Base-by-base conservation (phyloP, 192 early-diverging fungal genomes). In the Geranomyces variabilis region DNA sequence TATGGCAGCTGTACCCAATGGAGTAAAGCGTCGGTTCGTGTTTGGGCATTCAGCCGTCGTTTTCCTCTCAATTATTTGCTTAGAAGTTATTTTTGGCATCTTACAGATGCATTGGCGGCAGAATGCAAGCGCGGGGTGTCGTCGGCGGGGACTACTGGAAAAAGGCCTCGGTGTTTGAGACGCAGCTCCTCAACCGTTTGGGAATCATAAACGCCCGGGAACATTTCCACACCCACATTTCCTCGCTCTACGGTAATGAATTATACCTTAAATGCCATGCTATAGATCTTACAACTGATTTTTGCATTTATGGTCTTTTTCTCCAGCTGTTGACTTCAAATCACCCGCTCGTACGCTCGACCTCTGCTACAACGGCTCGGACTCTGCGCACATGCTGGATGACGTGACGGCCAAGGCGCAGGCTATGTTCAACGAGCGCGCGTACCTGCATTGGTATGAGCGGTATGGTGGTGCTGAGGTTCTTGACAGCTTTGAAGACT, bases 391-490 rank as follows among this genome's bases (percentile, higher is more conserved):
- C 7, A 28, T 65, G 9, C 41, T 80, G 12, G 53, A 48, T 7
- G 9, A 36, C 5, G 28, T 74, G 12, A 19, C 73, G 22, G 30
- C 71, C 1, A 63, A 69, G 26, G 70, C 75, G 26, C 22, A 30
- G 28, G 43, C 58, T 1, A 75, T 78, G 75, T 69, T 62, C 36
- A 63, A 69, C 22, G 67, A 28, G 21, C 48, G 71, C n/a, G 78
- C 81, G 21, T 83, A 80, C 47, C 36, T 82, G 46, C 81, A 82
- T 55, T 79, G 77, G 77, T 82, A 77, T 60, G 68, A 77, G 49
- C 72, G 71, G 3, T 73, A 76, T 62, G 71, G 36, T 26, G 70
- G 70, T 3, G 30, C 45, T 12, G 75, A 76, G 55, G 53, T 69
- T 66, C 15, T 13, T 9, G 66, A 49, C 15, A 29, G 65, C 6